Evolutionary conservation across 345 rosid species (phyloP).

Genomic region (Gossypium sturtianum): DNA sequence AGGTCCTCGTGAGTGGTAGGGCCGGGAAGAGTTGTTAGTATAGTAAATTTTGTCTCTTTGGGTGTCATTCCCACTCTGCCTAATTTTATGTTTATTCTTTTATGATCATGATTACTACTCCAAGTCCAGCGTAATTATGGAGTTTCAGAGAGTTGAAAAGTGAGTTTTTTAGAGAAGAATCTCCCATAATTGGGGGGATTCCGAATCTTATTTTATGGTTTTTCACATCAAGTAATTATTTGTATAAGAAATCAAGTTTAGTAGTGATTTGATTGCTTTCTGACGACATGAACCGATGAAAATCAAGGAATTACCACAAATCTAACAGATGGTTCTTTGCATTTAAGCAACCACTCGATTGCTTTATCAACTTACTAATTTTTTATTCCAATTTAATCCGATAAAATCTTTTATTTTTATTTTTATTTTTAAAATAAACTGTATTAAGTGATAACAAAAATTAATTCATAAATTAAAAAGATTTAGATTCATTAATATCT

Average conservation of each 20-base stretch:
- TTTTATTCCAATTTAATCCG: no score
- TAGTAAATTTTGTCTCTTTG: neutral
- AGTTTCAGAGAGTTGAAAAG: neutral
- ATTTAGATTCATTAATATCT: no score
- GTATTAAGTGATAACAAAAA: no score
- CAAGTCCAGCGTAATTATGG: neutral
- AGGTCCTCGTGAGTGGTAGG: neutral
- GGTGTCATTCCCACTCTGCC: neutral
- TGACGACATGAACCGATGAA: neutral
- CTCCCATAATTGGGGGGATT: neutral
- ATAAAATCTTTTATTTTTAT: no score
- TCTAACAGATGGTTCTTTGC: neutral
- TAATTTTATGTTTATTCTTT: neutral
- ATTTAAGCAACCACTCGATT: neutral
- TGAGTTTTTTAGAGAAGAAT: neutral
- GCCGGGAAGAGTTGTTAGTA: neutral
- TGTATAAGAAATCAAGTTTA: neutral
- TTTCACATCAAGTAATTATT: neutral
- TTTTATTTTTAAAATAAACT: no score
- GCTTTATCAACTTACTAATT: no score
- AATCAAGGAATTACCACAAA: neutral
- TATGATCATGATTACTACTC: neutral
- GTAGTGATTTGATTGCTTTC: neutral
- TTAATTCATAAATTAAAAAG: no score
- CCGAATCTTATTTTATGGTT: neutral